Percentiles rank a stretch among this genome's conserved stretches.
Conservation (phyloP, 441 rosid species). For the Metrosideros polymorpha region DNA sequence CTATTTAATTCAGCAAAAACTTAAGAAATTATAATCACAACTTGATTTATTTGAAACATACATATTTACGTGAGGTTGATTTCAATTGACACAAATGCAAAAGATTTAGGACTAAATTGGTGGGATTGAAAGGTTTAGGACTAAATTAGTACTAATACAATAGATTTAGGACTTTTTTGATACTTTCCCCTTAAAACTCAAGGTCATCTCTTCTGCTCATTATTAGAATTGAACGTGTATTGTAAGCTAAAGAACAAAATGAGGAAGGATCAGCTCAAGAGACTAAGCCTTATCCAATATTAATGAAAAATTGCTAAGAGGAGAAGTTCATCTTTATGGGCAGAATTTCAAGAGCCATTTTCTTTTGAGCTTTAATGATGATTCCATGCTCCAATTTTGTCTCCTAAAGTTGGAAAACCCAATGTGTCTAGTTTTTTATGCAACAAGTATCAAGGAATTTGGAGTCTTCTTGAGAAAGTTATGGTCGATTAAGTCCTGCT, state of each 20-base stretch:
- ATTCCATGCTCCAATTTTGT: background rate
- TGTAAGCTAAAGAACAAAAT: background rate
- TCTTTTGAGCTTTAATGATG: background rate
- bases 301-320: background rate
- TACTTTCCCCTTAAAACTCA: background rate
- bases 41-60: background rate
- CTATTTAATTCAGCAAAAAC: background rate
- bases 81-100: background rate
- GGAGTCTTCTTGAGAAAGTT: background rate
- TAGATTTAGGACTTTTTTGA: too few relatives aligned
- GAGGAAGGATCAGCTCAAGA: background rate
- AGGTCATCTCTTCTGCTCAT: background rate
- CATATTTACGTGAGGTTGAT: background rate
- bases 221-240: background rate
- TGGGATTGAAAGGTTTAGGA: too few relatives aligned
- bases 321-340: background rate
- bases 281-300: background rate
- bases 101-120: too few relatives aligned
- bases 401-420: background rate
- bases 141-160: too few relatives aligned
- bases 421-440: background rate
- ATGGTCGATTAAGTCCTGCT: background rate
- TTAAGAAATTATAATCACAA: background rate
- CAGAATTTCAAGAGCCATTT: background rate
- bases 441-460: background rate